Percentiles rank a stretch among this genome's conserved stretches.
Conservation (phyloP, 257 asterid species). For the Eustoma russellianum region DNA sequence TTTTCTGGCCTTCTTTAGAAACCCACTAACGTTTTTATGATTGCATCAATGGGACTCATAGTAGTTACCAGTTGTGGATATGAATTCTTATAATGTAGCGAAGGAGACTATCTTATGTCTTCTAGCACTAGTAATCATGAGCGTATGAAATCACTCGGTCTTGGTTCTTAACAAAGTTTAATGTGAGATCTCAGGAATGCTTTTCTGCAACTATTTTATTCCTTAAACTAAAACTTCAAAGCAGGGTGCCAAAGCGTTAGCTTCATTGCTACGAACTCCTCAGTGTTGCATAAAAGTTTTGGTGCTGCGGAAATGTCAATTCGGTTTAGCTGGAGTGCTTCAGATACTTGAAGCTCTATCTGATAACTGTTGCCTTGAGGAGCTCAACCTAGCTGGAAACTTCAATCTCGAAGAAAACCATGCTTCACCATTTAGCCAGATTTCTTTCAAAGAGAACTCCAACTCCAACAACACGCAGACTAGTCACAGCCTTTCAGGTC, state of each 20-base stretch:
- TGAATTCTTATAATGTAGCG: no score
- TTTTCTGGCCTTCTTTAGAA: no score
- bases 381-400: slow-evolving; percentile 82
- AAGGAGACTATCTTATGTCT: no score
- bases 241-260: slow-evolving; percentile 70
- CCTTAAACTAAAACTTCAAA: slow-evolving; percentile 19
- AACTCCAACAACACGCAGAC: slow-evolving; percentile 10
- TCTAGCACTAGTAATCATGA: no score
- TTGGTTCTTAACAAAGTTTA: background rate
- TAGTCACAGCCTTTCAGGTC: no score
- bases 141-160: background rate
- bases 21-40: no score
- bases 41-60: no score
- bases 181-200: background rate
- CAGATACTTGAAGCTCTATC: slow-evolving; percentile 49
- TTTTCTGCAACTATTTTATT: background rate
- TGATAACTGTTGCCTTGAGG: slow-evolving; percentile 46
- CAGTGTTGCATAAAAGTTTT: slow-evolving; percentile 50
- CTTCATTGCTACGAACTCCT: slow-evolving; percentile 48
- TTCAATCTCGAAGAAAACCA: slow-evolving; percentile 25
- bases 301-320: slow-evolving; percentile 57
- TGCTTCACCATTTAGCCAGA: slow-evolving; percentile 13
- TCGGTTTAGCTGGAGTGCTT: slow-evolving; percentile 49
- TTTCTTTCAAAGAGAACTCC: slow-evolving; percentile 13
- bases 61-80: no score